Percentiles rank a stretch among this genome's conserved stretches.
These are phyloP conservation scores for Ramaria sp. DNA, from an alignment of 768 basidiomycete genomes.

Conservation along the genomic window DNA sequence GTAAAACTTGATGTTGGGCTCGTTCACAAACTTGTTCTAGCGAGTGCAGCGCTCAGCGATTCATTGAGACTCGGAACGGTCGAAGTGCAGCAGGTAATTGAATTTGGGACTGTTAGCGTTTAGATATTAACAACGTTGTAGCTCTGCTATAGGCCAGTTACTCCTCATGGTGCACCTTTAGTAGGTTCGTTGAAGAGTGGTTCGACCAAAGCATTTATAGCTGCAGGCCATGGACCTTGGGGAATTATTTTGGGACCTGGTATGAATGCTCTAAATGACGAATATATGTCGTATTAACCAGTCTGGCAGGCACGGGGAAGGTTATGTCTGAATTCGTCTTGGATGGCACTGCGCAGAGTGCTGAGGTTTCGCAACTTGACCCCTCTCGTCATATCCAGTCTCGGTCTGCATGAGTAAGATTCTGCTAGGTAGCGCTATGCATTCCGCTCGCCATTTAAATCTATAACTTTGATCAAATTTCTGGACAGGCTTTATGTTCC, in stretches of 20 bases:
- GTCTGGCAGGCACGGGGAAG: constrained; percentile 1
- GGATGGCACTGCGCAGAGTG: not conserved
- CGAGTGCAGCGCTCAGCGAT: constrained; percentile 51
- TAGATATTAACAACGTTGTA: not conserved
- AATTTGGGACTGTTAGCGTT: not conserved
- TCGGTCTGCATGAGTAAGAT: not conserved
- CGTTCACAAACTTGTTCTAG: constrained; percentile 43
- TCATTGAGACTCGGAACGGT: constrained; percentile 44
- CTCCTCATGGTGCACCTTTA: constrained; percentile 21
- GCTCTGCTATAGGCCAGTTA: constrained; percentile 29
- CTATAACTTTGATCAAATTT: too few species aligned
- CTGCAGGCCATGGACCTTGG: constrained; percentile 31
- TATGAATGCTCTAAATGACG: not conserved
- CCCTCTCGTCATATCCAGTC: not conserved
- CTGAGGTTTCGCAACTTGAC: constrained; percentile 3
- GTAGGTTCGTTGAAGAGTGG: constrained; percentile 17
- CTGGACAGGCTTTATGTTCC: too few species aligned
- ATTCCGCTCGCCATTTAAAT: too few species aligned
- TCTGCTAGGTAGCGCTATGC: too few species aligned
- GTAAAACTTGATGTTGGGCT: constrained; percentile 48
- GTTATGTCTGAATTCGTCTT: constrained; percentile 4
- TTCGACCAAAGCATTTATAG: constrained; percentile 19
- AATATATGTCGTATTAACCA: not conserved
- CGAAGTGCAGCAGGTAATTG: constrained; percentile 50
- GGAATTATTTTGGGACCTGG: constrained; percentile 24